These are phyloP conservation scores for Amyloporia xantha DNA, from an alignment of 768 basidiomycete species.

Conservation along the genomic window DNA sequence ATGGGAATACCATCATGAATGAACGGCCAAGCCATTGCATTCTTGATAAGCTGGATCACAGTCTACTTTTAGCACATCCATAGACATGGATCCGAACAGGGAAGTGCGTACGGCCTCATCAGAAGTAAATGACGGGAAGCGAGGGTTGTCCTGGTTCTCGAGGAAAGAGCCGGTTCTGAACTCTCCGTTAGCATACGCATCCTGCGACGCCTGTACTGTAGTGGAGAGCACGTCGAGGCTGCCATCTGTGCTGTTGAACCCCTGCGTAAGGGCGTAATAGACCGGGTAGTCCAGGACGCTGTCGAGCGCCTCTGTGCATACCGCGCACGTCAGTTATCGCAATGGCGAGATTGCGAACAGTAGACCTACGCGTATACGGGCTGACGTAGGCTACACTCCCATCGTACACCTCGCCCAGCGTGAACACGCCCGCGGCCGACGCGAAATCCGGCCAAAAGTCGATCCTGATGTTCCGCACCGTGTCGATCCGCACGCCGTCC, in stretches of 20 bases:
- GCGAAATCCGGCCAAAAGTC: constrained; percentile 53
- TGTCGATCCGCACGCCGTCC: constrained; percentile 54
- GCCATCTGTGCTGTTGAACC: constrained; percentile 30
- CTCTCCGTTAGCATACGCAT: constrained; percentile 31
- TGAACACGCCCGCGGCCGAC: constrained; percentile 41
- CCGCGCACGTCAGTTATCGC: neutral
- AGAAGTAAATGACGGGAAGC: constrained; percentile 35
- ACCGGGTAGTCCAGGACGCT: constrained; percentile 45
- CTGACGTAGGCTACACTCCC: constrained; percentile 33
- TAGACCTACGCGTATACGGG: constrained; percentile 33
- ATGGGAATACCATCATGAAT: constrained; percentile 46
- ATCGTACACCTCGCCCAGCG: constrained; percentile 49
- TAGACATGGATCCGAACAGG: neutral
- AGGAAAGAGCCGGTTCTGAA: constrained; percentile 42
- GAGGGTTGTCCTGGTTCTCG: constrained; percentile 50
- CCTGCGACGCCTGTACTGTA: constrained; percentile 27
- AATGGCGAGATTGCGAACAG: neutral
- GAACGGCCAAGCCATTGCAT: constrained; percentile 45
- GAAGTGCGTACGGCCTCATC: constrained; percentile 32
- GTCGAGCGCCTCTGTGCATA: constrained; percentile 32
- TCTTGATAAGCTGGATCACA: constrained; percentile 31
- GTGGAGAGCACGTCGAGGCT: constrained; percentile 26
- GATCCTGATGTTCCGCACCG: constrained; percentile 48
- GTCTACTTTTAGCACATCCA: neutral
- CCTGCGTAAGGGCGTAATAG: constrained; percentile 36